Evolutionary conservation across 2,329 filamentous ascomycete species (phyloP), one percentile per base, ranked within the genome.

Genomic region (Nectriaceae sp.): DNA sequence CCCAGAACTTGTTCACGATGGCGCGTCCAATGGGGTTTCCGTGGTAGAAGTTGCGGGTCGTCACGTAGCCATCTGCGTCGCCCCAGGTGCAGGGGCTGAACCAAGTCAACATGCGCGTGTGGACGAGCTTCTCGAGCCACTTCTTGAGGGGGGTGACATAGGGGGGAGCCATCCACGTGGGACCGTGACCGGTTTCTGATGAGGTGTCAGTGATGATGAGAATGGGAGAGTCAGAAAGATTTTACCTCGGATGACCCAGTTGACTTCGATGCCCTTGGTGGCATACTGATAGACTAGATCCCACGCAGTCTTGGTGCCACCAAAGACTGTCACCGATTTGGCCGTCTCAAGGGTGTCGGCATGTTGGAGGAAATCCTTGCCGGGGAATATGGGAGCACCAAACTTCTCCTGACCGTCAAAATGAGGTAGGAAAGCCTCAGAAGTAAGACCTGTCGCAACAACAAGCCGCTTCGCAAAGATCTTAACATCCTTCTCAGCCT

Each of bases 61-160:
- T 69, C 3, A 73, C 70, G 46, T 73, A 80, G 1, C 79, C 81
- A 54, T 81, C 80, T 10, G 74, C 76, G 3, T 72, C 68, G 2
- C 81, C 83, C 81, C 83, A 89, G 4, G 80, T 76, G 57, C 84
- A 88, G 0, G 86, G 85, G 39, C 76, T 82, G 63, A 89, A 79
- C 79, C 82, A 88, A 2, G 79, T 83, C 44, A 88, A 66, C 50
- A 84, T 76, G 0, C 85, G 78, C 1, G 78, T 62, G 45, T 60
- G 64, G 3, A 60, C 56, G 1, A 88, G 71, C 56, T 82, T 80
- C 63, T 88, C 85, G 3, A 88, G 69, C 71, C 77, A 79, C 42
- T 74, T 75, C 65, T 82, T 82, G 26, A 85, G 61, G 0, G 83
- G 83, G 1, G 84, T 86, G 15, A 88, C 82, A 50, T 79, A 80